phyloP scores from a whole-genome alignment of 2,329 filamentous ascomycete species.

The Corinectria fuckeliana region DNA sequence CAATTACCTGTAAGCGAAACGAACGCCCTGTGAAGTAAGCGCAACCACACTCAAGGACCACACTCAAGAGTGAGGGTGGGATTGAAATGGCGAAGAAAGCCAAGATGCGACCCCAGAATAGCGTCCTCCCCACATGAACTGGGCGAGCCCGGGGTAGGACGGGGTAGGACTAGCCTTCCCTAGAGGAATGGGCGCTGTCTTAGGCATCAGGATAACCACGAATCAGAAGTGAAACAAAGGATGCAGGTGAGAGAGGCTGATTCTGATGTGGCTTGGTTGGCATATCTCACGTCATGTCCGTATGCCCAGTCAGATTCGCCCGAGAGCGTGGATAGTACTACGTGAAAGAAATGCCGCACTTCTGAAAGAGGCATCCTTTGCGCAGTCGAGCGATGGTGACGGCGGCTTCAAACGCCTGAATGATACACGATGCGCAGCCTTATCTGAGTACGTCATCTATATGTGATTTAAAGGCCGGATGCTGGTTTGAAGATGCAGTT shows the following conservation, averaged over 20 bases:
- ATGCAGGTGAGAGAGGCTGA: neutral
- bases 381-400: too few species aligned
- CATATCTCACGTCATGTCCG: neutral
- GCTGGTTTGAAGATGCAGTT: too few species aligned
- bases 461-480: too few species aligned
- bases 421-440: too few species aligned
- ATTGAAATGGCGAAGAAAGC: neutral
- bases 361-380: neutral
- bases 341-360: neutral
- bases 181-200: neutral
- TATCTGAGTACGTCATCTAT: too few species aligned
- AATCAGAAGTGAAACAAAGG: neutral
- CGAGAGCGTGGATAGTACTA: neutral
- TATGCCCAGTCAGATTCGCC: neutral
- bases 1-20: neutral
- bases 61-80: neutral
- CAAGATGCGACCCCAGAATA: neutral
- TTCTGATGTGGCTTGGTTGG: neutral
- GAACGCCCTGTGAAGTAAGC: neutral
- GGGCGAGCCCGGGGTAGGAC: constrained; percentile 3
- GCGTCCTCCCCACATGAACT: neutral
- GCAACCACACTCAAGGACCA: neutral
- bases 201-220: neutral
- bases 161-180: neutral
- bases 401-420: too few species aligned